Base-by-base conservation (phyloP, 2,329 filamentous ascomycete species). In the Fusarium sulawesiense region DNA sequence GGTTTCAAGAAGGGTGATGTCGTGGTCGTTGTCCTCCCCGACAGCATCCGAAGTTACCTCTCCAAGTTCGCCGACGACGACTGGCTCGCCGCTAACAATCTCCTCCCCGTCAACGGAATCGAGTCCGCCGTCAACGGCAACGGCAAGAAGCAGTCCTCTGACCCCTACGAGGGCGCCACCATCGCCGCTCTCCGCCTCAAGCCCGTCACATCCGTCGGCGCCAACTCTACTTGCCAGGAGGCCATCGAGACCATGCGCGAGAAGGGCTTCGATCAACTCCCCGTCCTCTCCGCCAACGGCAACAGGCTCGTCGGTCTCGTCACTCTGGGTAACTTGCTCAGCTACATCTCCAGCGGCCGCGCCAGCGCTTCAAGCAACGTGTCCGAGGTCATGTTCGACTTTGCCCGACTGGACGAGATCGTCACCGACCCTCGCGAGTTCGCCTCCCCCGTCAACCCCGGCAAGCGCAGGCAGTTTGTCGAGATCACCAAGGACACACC, bases 21-120 rank as follows among this genome's bases (percentile, higher is more conserved):
- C 2, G 89, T 98, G 0, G 96, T 99, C 29, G 94, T 98, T 29
- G 84, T 99, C 56, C 85, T 98, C 20, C 97, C 96, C 2, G 96
- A 99, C 80, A 97, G 94, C 83, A 98, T 99, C 78, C 89, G 96
- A 77, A 98, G 93, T 82, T 99, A 99, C 80, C 89, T 99, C 27
- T 95, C 92, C 83, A 99, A 99, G 88, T 99, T 99, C 79, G 94
- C 94, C 72, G 96, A 99, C 79, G 97, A 99, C 78, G 96, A 98
- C 84, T 99, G 96, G 97, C 90, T 99, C 59, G 94, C 94, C 14
- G 96, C 96, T 69, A 99, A 99, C 82, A 92, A 95, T 78, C 92
- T 99, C 25, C 87, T 98, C 27, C 89, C 93, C n/a, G 78, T 82
- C 69, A 80, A 82, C 67, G 83, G 81, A 18, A 41, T 86, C 82